Percentiles rank a stretch among this genome's conserved stretches.
Conservation (phyloP, 306 rosid genomes). For the Prunus armeniaca region DNA sequence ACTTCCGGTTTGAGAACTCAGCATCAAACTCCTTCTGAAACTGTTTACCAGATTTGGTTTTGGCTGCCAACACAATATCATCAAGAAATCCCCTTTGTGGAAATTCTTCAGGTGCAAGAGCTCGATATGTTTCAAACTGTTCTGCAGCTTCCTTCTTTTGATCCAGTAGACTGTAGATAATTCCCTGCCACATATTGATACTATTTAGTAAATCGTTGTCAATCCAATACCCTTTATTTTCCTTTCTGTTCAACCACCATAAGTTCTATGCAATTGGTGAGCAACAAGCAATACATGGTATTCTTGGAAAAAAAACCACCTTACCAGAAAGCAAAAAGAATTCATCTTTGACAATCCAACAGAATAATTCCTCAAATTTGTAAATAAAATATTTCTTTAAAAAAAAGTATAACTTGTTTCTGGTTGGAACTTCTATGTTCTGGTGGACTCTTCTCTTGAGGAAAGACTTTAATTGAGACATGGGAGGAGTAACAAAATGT, state of each 20-base stretch:
- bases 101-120: constrained; percentile 80
- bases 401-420: neutral
- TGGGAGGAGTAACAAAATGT: neutral
- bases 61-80: constrained; percentile 72
- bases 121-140: constrained; percentile 68
- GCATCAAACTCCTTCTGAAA: constrained; percentile 52
- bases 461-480: neutral
- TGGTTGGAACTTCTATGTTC: neutral
- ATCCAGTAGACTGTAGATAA: constrained; percentile 74
- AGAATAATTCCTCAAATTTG: neutral
- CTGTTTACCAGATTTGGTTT: constrained; percentile 46
- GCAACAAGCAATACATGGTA: constrained; percentile 2
- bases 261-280: neutral
- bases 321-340: neutral
- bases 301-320: neutral
- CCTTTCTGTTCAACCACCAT: neutral
- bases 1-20: constrained; percentile 49
- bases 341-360: neutral
- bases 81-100: constrained; percentile 84
- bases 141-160: constrained; percentile 72
- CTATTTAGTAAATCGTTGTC: neutral
- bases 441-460: neutral
- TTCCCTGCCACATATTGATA: constrained; percentile 55
- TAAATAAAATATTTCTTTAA: neutral
- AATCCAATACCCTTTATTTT: neutral